phyloP scores from a whole-genome alignment of 257 asterid species.

The Solanum clarkiae region DNA sequence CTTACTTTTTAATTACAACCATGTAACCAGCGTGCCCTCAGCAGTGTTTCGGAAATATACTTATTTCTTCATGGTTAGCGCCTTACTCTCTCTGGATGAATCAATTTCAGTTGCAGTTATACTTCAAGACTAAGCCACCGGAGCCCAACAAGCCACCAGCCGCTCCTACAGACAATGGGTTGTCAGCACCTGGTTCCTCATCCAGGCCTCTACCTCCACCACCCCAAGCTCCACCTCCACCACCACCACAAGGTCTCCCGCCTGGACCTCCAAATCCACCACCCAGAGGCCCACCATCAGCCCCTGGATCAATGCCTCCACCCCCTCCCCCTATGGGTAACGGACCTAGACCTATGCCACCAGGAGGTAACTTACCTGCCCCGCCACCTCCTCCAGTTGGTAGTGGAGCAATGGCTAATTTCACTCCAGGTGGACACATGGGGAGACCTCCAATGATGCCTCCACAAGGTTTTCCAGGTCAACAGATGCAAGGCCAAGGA shows the following conservation, averaged over 20 bases:
- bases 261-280: conserved; percentile 42
- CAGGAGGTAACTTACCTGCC: conserved; percentile 83
- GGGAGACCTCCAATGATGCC: conserved; percentile 78
- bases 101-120: conserved; percentile 43
- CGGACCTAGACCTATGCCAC: conserved; percentile 98
- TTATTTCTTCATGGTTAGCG: not conserved
- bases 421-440: conserved; percentile 73
- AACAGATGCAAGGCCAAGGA: conserved; percentile 57
- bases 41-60: not conserved
- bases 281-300: conserved; percentile 39
- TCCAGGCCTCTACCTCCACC: conserved; percentile 50
- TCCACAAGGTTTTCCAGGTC: conserved; percentile 74
- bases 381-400: conserved; percentile 90
- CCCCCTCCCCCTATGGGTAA: conserved; percentile 55
- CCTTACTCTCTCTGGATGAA: not conserved
- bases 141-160: conserved; percentile 60
- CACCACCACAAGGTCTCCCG: conserved; percentile 59
- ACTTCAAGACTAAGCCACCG: conserved; percentile 78
- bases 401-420: conserved; percentile 66
- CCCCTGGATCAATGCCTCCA: conserved; percentile 39
- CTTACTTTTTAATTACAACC: not conserved
- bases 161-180: conserved; percentile 50
- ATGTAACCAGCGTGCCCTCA: not conserved
- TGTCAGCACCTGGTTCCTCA: conserved; percentile 39
- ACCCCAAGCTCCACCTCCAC: conserved; percentile 7